Base-by-base conservation (phyloP, 2,329 filamentous ascomycete genomes). In the Xylariales sp. region DNA sequence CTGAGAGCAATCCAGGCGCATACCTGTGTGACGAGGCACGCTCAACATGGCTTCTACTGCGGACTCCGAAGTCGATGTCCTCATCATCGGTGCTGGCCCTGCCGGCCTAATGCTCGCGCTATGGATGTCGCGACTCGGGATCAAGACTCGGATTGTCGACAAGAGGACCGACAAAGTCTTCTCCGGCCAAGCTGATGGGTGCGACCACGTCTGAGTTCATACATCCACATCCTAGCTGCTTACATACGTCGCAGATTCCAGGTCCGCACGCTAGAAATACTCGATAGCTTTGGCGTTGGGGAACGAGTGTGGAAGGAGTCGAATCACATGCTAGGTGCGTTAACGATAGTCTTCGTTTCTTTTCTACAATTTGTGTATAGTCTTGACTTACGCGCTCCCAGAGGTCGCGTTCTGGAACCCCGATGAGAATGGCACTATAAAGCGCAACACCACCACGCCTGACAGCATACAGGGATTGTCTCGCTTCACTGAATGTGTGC, bases 241-340 rank as follows among this genome's bases (percentile, higher is more conserved):
- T n/a, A 33, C 10, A 6, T 5, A 8, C 28, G 18, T 18, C 12
- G 24, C 14, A 59, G 56, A 4, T 58, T 84, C 3, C 79, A 86
- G 60, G 77, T 74, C 47, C 77, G 82, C 2, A 85, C 80, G 0
- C 66, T 86, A 2, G 81, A 88, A 58, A 84, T 88, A n/a, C 77
- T 88, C 42, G 81, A 88, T 51, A 80, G 76, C 37, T 84, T 88
- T 50, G 83, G 78, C 1, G 76, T 88, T 44, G 79, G 69, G 3
- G 74, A 86, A 47, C 65, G 74, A 4, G 74, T 73, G 2, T 80
- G 78, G 74, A 80, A 79, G 35, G 82, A 86, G 51, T 71, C 76
- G 10, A 84, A 84, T 54, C 80, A 80, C 53, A 76, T 86, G 65
- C 67, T 84, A n/a, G 64, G 77, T 83, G 43, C 58, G 65, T 32